phyloP scores from a whole-genome alignment of 2,329 filamentous ascomycete genomes.

The Coleophoma crateriformis region DNA sequence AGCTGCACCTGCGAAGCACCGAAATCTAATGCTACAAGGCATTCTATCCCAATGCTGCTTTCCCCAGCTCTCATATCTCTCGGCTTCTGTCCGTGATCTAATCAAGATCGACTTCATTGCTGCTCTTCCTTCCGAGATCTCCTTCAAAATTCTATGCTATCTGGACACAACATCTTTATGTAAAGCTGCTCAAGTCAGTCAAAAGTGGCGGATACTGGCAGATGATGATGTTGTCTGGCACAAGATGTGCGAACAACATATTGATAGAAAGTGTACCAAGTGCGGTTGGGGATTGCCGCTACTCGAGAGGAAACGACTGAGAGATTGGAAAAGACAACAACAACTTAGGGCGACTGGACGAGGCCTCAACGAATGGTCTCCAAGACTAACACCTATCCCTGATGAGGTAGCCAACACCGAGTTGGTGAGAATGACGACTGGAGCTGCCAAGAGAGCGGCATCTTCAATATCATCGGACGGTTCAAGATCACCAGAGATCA shows the following conservation, averaged over 20 bases:
- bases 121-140: conserved; percentile 82
- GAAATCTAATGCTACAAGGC: conserved; percentile 93
- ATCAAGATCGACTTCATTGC: conserved; percentile 96
- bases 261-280: conserved; percentile 87
- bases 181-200: conserved; percentile 91
- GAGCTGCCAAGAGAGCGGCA: conserved; percentile 19
- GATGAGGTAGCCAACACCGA: conserved; percentile 22
- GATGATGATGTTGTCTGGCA: conserved; percentile 98
- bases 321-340: conserved; percentile 82
- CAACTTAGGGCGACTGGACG: conserved; percentile 61
- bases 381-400: conserved; percentile 40
- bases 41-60: conserved; percentile 97
- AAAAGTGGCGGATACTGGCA: conserved; percentile 81
- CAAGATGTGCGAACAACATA: conserved; percentile 96
- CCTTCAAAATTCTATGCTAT: conserved; percentile 87
- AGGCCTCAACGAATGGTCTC: conserved; percentile 47
- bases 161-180: conserved; percentile 92
- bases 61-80: conserved; percentile 89
- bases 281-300: conserved; percentile 93
- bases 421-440: conserved; percentile 8
- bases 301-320: conserved; percentile 80
- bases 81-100: conserved; percentile 83
- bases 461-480: conserved; percentile 10
- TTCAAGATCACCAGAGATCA: conserved; percentile 5
- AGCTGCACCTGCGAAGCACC: conserved; percentile 86